Conservation (phyloP, 768 basidiomycete genomes). For the Boletus coccyginus region DNA sequence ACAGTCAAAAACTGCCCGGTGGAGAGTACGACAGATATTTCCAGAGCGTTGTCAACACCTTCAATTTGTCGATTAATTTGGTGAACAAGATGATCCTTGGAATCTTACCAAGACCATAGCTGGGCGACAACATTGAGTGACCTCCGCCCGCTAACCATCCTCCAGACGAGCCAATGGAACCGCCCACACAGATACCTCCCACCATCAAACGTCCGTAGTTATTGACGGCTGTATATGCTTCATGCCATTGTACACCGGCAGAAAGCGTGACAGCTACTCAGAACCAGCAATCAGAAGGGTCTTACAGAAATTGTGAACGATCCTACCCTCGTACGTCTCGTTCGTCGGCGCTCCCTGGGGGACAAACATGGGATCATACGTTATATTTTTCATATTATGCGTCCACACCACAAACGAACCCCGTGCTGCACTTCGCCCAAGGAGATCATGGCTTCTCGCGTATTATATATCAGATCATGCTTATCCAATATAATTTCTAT, state of each 20-base stretch:
- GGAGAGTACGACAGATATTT: slow-evolving; percentile 45
- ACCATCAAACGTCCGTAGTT: slow-evolving; percentile 39
- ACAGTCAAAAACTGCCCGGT: slow-evolving; percentile 38
- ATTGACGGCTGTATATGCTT: slow-evolving; percentile 42
- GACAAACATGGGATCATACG: slow-evolving; percentile 27
- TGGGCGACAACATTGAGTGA: slow-evolving; percentile 41
- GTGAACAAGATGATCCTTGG: no score
- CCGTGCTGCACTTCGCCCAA: slow-evolving; percentile 39
- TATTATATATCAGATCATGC: background rate
- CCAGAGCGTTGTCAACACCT: no score
- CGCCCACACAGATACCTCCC: slow-evolving; percentile 40
- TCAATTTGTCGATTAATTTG: no score
- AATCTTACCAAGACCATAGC: no score
- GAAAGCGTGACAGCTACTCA: slow-evolving; percentile 31
- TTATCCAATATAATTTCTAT: background rate
- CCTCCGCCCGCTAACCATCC: slow-evolving; percentile 54
- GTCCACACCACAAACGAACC: slow-evolving; percentile 43
- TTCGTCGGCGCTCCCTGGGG: slow-evolving; percentile 32
- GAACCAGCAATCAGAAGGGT: slow-evolving; percentile 12
- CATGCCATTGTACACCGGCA: slow-evolving; percentile 49
- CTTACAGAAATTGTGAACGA: background rate
- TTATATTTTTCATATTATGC: slow-evolving; percentile 41
- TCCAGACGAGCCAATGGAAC: slow-evolving; percentile 46
- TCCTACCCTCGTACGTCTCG: slow-evolving; percentile 23
- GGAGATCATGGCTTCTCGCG: slow-evolving; percentile 34